Percentiles rank a stretch among this genome's conserved stretches.
These are phyloP conservation scores for Phyllosticta citribraziliensis DNA, from an alignment of 2,329 filamentous ascomycete genomes.

Conservation along the genomic window DNA sequence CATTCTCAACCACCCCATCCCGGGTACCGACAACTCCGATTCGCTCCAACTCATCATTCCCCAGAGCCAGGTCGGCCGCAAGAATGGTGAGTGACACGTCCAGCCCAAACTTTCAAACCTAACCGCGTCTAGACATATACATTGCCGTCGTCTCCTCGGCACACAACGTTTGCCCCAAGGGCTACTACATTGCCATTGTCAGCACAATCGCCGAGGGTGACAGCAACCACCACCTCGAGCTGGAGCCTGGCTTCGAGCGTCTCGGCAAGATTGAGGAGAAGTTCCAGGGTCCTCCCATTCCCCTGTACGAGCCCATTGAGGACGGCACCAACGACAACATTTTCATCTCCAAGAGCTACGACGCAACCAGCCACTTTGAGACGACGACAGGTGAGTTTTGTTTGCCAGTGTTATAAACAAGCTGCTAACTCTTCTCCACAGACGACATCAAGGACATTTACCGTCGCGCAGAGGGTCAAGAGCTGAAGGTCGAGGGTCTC, in stretches of 20 bases:
- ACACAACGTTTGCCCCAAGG: conserved; percentile 97
- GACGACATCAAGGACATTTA: conserved; percentile 97
- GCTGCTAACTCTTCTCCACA: conserved; percentile 30
- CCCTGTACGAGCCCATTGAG: conserved; percentile 83
- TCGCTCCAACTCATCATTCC: conserved; percentile 95
- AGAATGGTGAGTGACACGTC: conserved; percentile 60
- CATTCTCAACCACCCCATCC: conserved; percentile 88
- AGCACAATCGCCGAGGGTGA: conserved; percentile 90
- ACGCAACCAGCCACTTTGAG: conserved; percentile 96
- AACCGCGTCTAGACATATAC: conserved; percentile 65
- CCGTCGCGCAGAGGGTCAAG: conserved; percentile 68
- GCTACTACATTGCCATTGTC: conserved; percentile 97
- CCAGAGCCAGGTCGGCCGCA: conserved; percentile 91
- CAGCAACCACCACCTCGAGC: conserved; percentile 91
- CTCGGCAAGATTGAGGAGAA: conserved; percentile 92
- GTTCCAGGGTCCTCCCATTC: conserved; percentile 89
- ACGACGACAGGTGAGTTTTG: conserved; percentile 55
- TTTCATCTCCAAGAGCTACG: conserved; percentile 98
- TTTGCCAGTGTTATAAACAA: conserved; percentile 1
- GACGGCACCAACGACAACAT: conserved; percentile 79
- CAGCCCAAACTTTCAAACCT: neutral
- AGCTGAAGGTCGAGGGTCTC: conserved; percentile 78
- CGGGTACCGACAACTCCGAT: conserved; percentile 80
- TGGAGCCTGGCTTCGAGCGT: conserved; percentile 83
- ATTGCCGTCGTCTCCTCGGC: conserved; percentile 90